Base-by-base conservation (phyloP, 345 rosid species). In the Syzygium aromaticum region DNA sequence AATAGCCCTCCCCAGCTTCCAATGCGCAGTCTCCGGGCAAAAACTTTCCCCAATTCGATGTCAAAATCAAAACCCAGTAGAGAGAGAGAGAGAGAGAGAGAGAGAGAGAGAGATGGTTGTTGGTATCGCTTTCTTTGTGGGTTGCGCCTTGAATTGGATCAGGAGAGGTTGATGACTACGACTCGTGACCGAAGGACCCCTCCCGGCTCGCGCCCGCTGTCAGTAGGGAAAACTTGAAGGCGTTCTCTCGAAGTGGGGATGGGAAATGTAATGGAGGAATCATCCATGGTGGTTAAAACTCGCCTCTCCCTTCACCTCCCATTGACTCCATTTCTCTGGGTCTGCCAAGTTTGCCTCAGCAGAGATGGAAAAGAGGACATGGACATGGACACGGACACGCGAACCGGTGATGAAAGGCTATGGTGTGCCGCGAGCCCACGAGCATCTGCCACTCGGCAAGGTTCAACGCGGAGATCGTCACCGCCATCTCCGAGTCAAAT, bases 101-200 rank as follows among this genome's bases (percentile, higher is more conserved):
- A 78, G 38, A 53, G 56, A 84, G n/a, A n/a, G n/a, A 3, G 59
- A 52, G 84, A 51, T 11, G 4, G 40, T 73, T 40, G 82, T 73
- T 40, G 82, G 82, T 73, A 38, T 19, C 49, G 82, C 38, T 83
- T 51, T 51, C 56, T 83, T 83, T 13, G 52, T 5, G 38, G 40
- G 56, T 49, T 51, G 52, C 56, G 54, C 86, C 30, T 84, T 84
- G 61, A 84, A 84, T 84, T 53, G 86, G 86, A 84, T 84, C 86
- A 22, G 61, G 8, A 30, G 87, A 67, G 89, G 64, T 90, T 77
- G 91, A 86, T 86, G 78, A 90, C 83, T 82, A 84, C 89, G 93
- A 94, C 95, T 84, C 85, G 40, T 27, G 93, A 95, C 92, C 98
- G 89, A 91, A 93, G 59, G 27, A 52, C 28, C 61, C 33, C 52